Conservation (phyloP, 495 filamentous ascomycete species). For the Aspergillus ostianus region DNA sequence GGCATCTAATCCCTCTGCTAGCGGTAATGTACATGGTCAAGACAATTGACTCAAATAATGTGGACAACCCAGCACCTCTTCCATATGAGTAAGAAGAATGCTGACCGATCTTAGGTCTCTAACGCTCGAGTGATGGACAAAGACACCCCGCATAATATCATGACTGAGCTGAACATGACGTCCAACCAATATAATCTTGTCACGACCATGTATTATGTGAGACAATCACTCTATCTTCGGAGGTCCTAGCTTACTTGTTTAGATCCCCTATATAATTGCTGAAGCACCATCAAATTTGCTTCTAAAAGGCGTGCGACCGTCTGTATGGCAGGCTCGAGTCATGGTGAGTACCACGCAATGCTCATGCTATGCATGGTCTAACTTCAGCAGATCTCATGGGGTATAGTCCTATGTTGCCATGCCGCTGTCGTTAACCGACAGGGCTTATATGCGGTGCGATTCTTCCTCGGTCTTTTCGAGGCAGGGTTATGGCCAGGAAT, state of each 20-base stretch:
- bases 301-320: slow-evolving; percentile 37
- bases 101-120: slow-evolving; percentile 24
- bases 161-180: slow-evolving; percentile 36
- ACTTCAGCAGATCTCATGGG: slow-evolving; percentile 22
- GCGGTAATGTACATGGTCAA: slow-evolving; percentile 47
- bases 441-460: slow-evolving; percentile 34
- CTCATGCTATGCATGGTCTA: background rate
- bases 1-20: slow-evolving; percentile 42
- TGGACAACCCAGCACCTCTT: slow-evolving; percentile 9
- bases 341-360: slow-evolving; percentile 4
- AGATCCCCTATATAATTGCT: slow-evolving; percentile 46
- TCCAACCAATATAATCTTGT: slow-evolving; percentile 31
- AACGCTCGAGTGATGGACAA: slow-evolving; percentile 42
- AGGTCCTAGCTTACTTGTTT: slow-evolving; percentile 8
- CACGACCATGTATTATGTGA: slow-evolving; percentile 29
- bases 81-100: background rate
- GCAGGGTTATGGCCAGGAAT: slow-evolving; percentile 44
- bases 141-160: slow-evolving; percentile 37
- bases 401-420: slow-evolving; percentile 34
- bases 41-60: slow-evolving; percentile 41
- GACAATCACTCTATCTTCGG: background rate
- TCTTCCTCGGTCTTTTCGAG: slow-evolving; percentile 37
- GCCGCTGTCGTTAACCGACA: slow-evolving; percentile 34
- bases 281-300: slow-evolving; percentile 44
- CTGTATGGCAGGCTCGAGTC: slow-evolving; percentile 39